These are phyloP conservation scores for Pyrus betulifolia DNA, from an alignment of 306 rosid genomes.

Conservation along the genomic window DNA sequence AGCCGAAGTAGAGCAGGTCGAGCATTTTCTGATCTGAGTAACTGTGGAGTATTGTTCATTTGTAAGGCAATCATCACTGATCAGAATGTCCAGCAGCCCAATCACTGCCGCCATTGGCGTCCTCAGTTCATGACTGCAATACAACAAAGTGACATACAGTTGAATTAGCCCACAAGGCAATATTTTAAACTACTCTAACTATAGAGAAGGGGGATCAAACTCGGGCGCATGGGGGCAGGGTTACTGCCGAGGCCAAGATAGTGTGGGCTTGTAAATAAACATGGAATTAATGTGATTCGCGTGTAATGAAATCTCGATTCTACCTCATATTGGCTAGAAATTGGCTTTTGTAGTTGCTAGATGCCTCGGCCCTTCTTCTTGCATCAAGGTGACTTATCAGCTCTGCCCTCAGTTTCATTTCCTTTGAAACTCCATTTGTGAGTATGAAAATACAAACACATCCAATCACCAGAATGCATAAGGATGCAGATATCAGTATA, in stretches of 20 bases:
- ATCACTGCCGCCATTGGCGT: slow-evolving; percentile 99
- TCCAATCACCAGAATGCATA: slow-evolving; percentile 83
- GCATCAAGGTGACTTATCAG: slow-evolving; percentile 92
- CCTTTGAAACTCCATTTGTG: slow-evolving; percentile 98
- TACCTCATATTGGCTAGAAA: slow-evolving; percentile 99
- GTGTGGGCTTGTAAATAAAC: not conserved
- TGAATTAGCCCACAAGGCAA: not conserved
- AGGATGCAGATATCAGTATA: slow-evolving; percentile 82
- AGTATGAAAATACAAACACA: slow-evolving; percentile 88
- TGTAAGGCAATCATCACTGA: slow-evolving; percentile 90
- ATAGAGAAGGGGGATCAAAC: too few species aligned
- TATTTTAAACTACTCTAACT: not conserved
- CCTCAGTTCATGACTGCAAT: slow-evolving; percentile 87
- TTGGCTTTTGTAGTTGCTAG: slow-evolving; percentile 94
- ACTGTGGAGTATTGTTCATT: slow-evolving; percentile 87
- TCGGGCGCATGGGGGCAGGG: too few species aligned
- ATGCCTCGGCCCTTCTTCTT: slow-evolving; percentile 97
- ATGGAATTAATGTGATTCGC: not conserved
- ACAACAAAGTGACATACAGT: not conserved
- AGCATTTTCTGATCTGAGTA: slow-evolving; percentile 91
- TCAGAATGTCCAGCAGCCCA: slow-evolving; percentile 93
- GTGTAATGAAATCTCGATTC: not conserved
- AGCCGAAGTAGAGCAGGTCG: slow-evolving; percentile 93
- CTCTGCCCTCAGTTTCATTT: slow-evolving; percentile 95
- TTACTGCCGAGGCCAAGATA: too few species aligned